Percentiles rank a stretch among this genome's conserved stretches.
phyloP scores from a whole-genome alignment of 192 early-diverging fungal genomes.

The Linnemannia elongata region DNA sequence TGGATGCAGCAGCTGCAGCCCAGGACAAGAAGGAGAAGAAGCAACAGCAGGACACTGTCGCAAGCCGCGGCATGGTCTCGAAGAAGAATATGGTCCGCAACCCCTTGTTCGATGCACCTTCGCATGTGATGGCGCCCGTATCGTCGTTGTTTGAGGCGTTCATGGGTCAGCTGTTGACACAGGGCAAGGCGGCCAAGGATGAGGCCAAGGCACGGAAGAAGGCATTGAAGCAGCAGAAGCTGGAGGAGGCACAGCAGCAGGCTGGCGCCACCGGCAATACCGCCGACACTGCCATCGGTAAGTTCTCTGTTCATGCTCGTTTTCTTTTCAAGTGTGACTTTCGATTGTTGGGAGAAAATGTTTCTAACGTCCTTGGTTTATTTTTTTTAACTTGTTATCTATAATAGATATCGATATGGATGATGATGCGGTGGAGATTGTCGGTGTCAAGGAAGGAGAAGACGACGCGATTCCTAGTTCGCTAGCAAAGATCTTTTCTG shows the following conservation, averaged over 20 bases:
- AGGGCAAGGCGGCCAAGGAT: slow-evolving; percentile 39
- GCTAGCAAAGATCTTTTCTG: slow-evolving; percentile 38
- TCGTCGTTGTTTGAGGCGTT: slow-evolving; percentile 64
- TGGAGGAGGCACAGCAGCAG: slow-evolving; percentile 19
- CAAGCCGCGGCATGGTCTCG: slow-evolving; percentile 44
- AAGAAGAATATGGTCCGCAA: slow-evolving; percentile 62
- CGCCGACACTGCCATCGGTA: not conserved
- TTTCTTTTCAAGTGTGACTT: not conserved
- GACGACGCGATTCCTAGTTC: slow-evolving; percentile 32
- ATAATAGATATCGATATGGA: slow-evolving; percentile 44
- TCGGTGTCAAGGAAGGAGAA: not conserved
- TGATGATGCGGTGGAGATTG: not conserved
- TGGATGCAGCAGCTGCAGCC: slow-evolving; percentile 5
- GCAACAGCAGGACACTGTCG: slow-evolving; percentile 23
- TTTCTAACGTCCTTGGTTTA: not conserved
- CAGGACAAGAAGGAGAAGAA: slow-evolving; percentile 27
- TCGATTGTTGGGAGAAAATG: not conserved
- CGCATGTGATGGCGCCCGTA: slow-evolving; percentile 70
- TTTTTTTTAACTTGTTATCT: slow-evolving; percentile 14
- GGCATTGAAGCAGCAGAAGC: slow-evolving; percentile 17
- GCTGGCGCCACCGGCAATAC: not conserved
- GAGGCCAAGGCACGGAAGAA: slow-evolving; percentile 42
- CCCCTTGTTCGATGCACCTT: slow-evolving; percentile 63
- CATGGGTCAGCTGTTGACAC: slow-evolving; percentile 55
- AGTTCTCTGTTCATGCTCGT: not conserved